These are phyloP conservation scores for Coix lacrymajobi DNA, from an alignment of 176 grass and related monocot species.

Conservation along the genomic window DNA sequence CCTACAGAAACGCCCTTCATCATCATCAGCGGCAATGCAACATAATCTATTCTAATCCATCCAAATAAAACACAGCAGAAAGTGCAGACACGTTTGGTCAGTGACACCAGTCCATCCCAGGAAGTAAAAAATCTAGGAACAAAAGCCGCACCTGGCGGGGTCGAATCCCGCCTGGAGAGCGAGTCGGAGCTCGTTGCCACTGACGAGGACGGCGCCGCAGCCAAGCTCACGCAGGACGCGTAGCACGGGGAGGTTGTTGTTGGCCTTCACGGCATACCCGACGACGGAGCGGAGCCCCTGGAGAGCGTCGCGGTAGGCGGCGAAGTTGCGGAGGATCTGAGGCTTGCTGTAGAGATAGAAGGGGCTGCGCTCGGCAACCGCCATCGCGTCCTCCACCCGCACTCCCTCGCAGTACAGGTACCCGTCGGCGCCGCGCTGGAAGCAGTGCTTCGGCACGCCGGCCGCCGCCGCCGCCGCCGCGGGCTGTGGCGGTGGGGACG, in stretches of 20 bases:
- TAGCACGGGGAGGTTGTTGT: slow-evolving; percentile 82
- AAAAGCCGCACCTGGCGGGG: slow-evolving; percentile 43
- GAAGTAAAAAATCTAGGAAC: not conserved
- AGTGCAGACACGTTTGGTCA: not conserved
- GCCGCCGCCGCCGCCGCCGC: not conserved
- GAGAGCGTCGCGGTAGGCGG: slow-evolving; percentile 73
- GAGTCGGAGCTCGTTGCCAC: slow-evolving; percentile 86
- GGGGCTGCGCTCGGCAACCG: slow-evolving; percentile 66
- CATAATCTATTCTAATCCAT: not conserved
- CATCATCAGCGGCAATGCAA: not conserved
- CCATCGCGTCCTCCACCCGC: slow-evolving; percentile 72
- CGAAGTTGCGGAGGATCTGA: slow-evolving; percentile 80
- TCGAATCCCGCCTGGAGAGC: slow-evolving; percentile 72
- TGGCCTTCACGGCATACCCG: slow-evolving; percentile 90
- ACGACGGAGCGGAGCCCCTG: slow-evolving; percentile 67
- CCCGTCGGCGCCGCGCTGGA: slow-evolving; percentile 57
- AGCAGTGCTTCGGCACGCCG: slow-evolving; percentile 48
- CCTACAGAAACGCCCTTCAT: not conserved
- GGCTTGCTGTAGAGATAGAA: slow-evolving; percentile 97
- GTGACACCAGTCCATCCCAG: not conserved
- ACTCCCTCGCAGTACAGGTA: slow-evolving; percentile 85
- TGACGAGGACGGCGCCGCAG: slow-evolving; percentile 88
- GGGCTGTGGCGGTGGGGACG: slow-evolving; percentile 12
- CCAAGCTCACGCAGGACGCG: slow-evolving; percentile 66
- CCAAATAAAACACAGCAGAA: not conserved